Evolutionary conservation across 2,329 filamentous ascomycete genomes (phyloP).

Genomic region (Diaporthe citriasiana): DNA sequence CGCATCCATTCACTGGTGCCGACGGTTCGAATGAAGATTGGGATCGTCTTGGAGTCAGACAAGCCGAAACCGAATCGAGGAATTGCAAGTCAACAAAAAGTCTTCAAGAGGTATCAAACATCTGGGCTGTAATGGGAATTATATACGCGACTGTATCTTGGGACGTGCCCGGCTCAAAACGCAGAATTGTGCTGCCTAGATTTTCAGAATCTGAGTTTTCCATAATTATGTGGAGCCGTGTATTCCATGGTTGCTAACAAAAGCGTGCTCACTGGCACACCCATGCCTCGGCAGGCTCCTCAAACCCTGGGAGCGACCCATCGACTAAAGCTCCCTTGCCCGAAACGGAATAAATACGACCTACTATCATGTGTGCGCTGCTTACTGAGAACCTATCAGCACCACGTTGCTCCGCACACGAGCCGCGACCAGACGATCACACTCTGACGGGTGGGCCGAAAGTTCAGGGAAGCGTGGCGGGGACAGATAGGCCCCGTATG

Average conservation of each 20-base stretch:
- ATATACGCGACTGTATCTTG: background rate
- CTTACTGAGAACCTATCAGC: constrained; percentile 9
- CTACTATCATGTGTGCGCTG: background rate
- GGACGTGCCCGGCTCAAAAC: background rate
- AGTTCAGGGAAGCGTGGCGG: background rate
- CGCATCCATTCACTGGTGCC: no score
- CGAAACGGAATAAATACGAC: background rate
- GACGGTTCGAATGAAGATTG: no score
- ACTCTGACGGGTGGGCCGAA: background rate
- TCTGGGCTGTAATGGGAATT: background rate
- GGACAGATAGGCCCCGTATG: background rate
- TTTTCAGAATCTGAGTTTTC: background rate
- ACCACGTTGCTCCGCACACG: background rate
- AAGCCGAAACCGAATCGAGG: no score
- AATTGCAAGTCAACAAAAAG: background rate
- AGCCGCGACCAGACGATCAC: constrained; percentile 1
- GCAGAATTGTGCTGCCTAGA: background rate
- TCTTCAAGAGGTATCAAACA: background rate
- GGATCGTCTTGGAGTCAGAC: no score
- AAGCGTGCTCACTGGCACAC: background rate
- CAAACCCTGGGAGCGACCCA: background rate
- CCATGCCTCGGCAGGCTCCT: background rate
- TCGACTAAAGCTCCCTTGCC: constrained; percentile 6
- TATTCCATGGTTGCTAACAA: background rate
- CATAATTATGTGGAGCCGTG: background rate